Evolutionary conservation across 1,139 yeast species (phyloP).

Genomic region (Groenewaldozyma auringiensis): DNA sequence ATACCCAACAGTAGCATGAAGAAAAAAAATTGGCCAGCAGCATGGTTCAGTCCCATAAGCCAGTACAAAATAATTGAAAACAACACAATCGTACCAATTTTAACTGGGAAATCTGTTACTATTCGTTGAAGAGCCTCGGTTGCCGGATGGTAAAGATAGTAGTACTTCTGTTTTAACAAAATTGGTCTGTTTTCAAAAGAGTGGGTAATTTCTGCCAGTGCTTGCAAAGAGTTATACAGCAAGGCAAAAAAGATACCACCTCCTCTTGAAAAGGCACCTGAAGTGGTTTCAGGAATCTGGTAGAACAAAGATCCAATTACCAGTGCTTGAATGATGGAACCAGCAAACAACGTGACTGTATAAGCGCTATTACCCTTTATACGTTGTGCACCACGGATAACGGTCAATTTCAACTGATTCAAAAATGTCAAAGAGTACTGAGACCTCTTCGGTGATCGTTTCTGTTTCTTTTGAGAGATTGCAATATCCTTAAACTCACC

Average conservation of each 20-base stretch:
- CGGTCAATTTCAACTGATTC: constrained; percentile 39
- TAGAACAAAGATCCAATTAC: constrained; percentile 51
- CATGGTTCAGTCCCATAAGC: constrained; percentile 47
- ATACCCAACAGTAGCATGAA: constrained; percentile 44
- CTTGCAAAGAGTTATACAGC: constrained; percentile 49
- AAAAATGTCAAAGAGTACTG: constrained; percentile 41
- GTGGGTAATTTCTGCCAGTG: constrained; percentile 51
- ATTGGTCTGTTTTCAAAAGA: constrained; percentile 53
- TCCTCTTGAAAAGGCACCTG: constrained; percentile 50
- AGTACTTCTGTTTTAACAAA: constrained; percentile 53
- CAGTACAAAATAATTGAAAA: constrained; percentile 49
- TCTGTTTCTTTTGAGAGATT: constrained; percentile 38
- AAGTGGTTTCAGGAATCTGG: constrained; percentile 40
- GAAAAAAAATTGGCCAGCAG: constrained; percentile 58
- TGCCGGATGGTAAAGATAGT: constrained; percentile 57
- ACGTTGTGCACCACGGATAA: constrained; percentile 48
- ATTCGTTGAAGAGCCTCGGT: constrained; percentile 59
- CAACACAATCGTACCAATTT: constrained; percentile 38
- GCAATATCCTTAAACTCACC: constrained; percentile 31
- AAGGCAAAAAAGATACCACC: constrained; percentile 52
- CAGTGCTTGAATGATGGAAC: constrained; percentile 46
- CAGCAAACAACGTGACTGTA: constrained; percentile 42
- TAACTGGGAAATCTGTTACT: constrained; percentile 52
- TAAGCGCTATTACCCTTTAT: constrained; percentile 49
- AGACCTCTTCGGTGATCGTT: constrained; percentile 38